Evolutionary conservation across 2,329 filamentous ascomycete species (phyloP).

Genomic region (Helminthosporium solani): DNA sequence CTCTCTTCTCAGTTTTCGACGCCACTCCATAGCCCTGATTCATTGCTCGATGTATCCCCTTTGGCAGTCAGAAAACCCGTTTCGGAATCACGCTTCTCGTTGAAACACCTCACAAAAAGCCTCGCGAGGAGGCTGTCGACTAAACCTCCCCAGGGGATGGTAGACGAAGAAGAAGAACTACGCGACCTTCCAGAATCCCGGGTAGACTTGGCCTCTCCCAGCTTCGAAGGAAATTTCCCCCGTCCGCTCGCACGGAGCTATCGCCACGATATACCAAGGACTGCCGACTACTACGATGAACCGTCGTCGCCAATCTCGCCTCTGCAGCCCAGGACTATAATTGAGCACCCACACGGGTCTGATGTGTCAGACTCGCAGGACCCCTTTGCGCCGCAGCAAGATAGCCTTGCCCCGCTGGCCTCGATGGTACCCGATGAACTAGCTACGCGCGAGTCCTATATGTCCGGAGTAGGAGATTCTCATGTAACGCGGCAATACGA

Average conservation of each 20-base stretch:
- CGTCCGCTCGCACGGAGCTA: slow-evolving; percentile 24
- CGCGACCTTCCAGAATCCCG: slow-evolving; percentile 19
- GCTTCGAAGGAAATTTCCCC: slow-evolving; percentile 19
- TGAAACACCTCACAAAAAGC: slow-evolving; percentile 33
- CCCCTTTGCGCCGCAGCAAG: not conserved
- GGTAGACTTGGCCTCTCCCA: slow-evolving; percentile 11
- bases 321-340: not conserved
- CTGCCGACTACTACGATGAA: slow-evolving; percentile 20
- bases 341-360: not conserved
- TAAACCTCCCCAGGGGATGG: slow-evolving; percentile 5
- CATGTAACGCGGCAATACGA: not conserved
- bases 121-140: slow-evolving; percentile 30
- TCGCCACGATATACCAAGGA: slow-evolving; percentile 12
- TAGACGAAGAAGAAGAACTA: slow-evolving; percentile 25
- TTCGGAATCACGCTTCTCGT: slow-evolving; percentile 32
- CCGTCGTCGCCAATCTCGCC: slow-evolving; percentile 22
- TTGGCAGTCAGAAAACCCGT: slow-evolving; percentile 16
- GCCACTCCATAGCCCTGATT: slow-evolving; percentile 27
- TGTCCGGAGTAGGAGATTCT: no score
- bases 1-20: slow-evolving; percentile 30
- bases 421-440: slow-evolving; percentile 7
- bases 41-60: slow-evolving; percentile 21
- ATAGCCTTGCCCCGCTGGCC: not conserved
- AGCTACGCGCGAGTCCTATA: no score
- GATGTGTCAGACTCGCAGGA: no score